Conservation (phyloP, 306 rosid genomes). For the Abrus precatorius region DNA sequence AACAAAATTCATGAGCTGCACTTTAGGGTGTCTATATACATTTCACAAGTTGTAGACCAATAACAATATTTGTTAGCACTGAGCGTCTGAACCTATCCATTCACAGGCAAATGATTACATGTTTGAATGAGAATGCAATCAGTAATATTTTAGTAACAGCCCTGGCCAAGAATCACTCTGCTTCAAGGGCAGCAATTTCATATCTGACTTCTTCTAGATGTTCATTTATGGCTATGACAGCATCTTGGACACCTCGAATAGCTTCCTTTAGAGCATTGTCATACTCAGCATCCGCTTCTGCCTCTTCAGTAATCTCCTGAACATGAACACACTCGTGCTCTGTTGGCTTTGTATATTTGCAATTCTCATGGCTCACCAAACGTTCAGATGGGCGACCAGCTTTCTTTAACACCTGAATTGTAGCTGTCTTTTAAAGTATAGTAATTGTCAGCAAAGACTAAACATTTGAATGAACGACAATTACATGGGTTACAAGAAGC, state of each 20-base stretch:
- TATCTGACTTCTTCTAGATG: slow-evolving; percentile 94
- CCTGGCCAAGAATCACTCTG: slow-evolving; percentile 49
- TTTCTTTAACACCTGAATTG: slow-evolving; percentile 84
- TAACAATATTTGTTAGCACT: slow-evolving; percentile 24
- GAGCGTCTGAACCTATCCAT: slow-evolving; percentile 19
- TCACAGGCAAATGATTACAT: slow-evolving; percentile 23
- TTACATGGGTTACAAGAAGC: slow-evolving; percentile 16
- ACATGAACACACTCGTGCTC: slow-evolving; percentile 84
- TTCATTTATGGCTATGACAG: slow-evolving; percentile 82
- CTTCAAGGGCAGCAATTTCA: slow-evolving; percentile 89
- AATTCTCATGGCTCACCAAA: slow-evolving; percentile 82
- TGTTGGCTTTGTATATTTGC: slow-evolving; percentile 69
- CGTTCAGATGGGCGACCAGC: slow-evolving; percentile 89
- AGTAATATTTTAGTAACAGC: slow-evolving; percentile 11
- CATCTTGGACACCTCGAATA: slow-evolving; percentile 87
- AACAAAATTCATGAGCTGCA: slow-evolving; percentile 42
- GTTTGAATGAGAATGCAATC: slow-evolving; percentile 36
- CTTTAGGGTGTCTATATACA: slow-evolving; percentile 48
- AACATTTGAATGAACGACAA: slow-evolving; percentile 15
- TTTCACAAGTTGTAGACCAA: slow-evolving; percentile 30
- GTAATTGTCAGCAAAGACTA: slow-evolving; percentile 48
- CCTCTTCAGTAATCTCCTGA: slow-evolving; percentile 91
- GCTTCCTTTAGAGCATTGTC: slow-evolving; percentile 93
- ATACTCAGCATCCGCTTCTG: slow-evolving; percentile 86
- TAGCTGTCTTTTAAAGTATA: slow-evolving; percentile 70